Conservation (phyloP, 768 basidiomycete species). For the Astraeus odoratus region DNA sequence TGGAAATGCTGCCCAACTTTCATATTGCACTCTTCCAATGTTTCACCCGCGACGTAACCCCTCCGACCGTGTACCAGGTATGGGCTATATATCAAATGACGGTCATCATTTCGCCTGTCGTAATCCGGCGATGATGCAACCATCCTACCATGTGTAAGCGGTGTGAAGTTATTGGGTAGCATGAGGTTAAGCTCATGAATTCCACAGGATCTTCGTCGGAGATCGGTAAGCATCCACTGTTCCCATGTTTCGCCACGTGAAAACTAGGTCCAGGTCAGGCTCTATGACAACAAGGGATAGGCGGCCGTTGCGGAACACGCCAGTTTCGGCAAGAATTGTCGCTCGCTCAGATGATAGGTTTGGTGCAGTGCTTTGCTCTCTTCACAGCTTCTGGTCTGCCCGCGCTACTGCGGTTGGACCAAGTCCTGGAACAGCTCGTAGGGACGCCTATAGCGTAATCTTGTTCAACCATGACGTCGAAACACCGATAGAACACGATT, state of each 20-base stretch:
- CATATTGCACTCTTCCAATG: slow-evolving; percentile 44
- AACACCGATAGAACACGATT: slow-evolving; percentile 33
- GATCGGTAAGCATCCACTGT: slow-evolving; percentile 30
- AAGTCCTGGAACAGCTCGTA: slow-evolving; percentile 9
- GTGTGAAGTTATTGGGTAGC: not conserved
- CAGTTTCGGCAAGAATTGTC: slow-evolving; percentile 27
- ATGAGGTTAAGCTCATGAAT: slow-evolving; percentile 6
- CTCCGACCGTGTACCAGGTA: slow-evolving; percentile 29
- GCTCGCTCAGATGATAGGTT: slow-evolving; percentile 35
- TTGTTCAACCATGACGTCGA: slow-evolving; percentile 30
- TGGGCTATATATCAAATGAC: slow-evolving; percentile 46
- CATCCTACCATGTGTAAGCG: slow-evolving; percentile 49
- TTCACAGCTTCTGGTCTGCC: slow-evolving; percentile 46
- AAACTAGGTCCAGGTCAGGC: slow-evolving; percentile 29
- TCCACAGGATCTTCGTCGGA: slow-evolving; percentile 42
- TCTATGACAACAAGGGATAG: slow-evolving; percentile 38
- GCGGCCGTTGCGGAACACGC: slow-evolving; percentile 33
- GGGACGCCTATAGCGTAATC: slow-evolving; percentile 41
- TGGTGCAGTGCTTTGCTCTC: slow-evolving; percentile 45
- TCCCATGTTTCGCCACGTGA: slow-evolving; percentile 35
- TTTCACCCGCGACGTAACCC: slow-evolving; percentile 35
- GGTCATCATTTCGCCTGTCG: slow-evolving; percentile 45
- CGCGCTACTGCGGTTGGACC: slow-evolving; percentile 35
- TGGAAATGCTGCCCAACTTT: slow-evolving; percentile 33
- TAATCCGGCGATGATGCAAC: slow-evolving; percentile 41